These are phyloP conservation scores for Boletus sp. DNA, from an alignment of 768 basidiomycete genomes.

Conservation along the genomic window DNA sequence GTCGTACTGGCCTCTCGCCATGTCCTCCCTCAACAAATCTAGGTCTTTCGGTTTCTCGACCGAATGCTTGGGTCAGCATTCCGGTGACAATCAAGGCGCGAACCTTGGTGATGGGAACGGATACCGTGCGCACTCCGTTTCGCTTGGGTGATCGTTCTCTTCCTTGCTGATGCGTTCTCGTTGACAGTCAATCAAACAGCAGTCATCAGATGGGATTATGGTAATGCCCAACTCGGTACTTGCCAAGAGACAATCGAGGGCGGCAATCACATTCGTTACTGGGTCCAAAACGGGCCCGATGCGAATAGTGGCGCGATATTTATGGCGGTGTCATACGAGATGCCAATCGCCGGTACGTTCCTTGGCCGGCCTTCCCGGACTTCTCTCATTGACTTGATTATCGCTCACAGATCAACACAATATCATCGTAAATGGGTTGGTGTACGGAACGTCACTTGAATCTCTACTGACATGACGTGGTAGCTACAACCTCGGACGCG, in stretches of 20 bases:
- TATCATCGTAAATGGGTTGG: conserved; percentile 68
- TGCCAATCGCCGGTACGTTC: conserved; percentile 53
- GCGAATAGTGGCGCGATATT: conserved; percentile 73
- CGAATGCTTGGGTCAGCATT: conserved; percentile 84
- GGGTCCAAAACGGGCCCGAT: conserved; percentile 68
- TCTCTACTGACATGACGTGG: neutral
- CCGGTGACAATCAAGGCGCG: conserved; percentile 63
- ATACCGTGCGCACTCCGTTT: conserved; percentile 45
- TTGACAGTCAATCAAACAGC: conserved; percentile 73
- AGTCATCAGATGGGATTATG: conserved; percentile 84
- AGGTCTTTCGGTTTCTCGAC: conserved; percentile 66
- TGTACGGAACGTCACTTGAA: neutral
- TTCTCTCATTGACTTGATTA: neutral
- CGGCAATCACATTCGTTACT: conserved; percentile 87
- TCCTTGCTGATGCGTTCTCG: neutral
- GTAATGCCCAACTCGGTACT: conserved; percentile 74
- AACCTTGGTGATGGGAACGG: conserved; percentile 85
- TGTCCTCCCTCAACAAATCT: neutral
- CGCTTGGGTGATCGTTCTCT: neutral
- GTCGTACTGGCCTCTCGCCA: neutral
- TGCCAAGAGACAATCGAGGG: conserved; percentile 84
- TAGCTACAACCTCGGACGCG: conserved; percentile 77
- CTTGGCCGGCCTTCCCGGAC: conserved; percentile 6
- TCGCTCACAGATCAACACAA: conserved; percentile 52
- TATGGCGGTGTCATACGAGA: conserved; percentile 72